Conservation (phyloP, 106 monocot species). For the Xerophyta viscosa region DNA sequence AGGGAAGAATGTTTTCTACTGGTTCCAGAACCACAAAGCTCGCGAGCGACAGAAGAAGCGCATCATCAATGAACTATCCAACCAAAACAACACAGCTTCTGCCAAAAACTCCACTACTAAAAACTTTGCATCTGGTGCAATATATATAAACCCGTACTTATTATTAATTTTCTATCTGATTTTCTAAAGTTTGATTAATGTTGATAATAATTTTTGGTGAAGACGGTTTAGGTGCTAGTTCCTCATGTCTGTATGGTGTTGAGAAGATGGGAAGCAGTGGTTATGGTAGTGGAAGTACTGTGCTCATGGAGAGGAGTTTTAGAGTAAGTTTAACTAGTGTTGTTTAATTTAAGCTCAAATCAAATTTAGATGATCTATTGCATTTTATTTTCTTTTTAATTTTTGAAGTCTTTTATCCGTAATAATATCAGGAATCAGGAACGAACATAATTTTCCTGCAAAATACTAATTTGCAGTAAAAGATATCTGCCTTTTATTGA, state of each 20-base stretch:
- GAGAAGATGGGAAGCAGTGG: slow-evolving; percentile 26
- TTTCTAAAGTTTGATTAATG: no score
- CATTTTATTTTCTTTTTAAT: neutral
- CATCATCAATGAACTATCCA: slow-evolving; percentile 4
- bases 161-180: neutral
- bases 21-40: slow-evolving; percentile 99
- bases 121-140: neutral
- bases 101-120: no score
- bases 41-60: slow-evolving; percentile 92
- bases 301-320: slow-evolving; percentile 43
- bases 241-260: slow-evolving; percentile 23
- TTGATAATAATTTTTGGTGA: no score
- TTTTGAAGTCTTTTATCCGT: no score
- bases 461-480: no score
- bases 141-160: neutral
- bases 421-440: no score
- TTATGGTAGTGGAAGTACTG: slow-evolving; percentile 20
- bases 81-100: neutral
- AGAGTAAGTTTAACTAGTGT: slow-evolving; percentile 42
- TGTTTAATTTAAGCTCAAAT: no score
- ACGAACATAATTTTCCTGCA: no score
- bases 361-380: no score
- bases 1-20: slow-evolving; percentile 99
- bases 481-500: no score
- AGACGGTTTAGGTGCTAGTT: slow-evolving; percentile 23